Percentiles rank a stretch among this genome's conserved stretches.
Conservation (phyloP, 805 yeast species). For the Huiozyma sinensis region DNA sequence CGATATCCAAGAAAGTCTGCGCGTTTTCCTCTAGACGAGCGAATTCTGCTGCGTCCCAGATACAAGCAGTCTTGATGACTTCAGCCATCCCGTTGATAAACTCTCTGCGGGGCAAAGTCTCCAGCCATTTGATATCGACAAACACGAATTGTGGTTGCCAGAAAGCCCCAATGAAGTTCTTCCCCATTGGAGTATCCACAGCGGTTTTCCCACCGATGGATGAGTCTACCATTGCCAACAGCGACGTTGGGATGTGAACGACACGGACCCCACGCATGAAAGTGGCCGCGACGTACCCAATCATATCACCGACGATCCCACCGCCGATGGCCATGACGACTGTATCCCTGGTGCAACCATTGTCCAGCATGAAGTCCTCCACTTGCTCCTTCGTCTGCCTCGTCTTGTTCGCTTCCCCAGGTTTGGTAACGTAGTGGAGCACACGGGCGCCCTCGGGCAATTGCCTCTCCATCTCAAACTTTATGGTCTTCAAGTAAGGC, state of each 20-base stretch:
- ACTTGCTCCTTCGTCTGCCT: conserved; percentile 85
- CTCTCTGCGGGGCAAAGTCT: conserved; percentile 84
- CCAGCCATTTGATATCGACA: conserved; percentile 78
- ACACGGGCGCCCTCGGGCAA: conserved; percentile 52
- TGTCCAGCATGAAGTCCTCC: conserved; percentile 71
- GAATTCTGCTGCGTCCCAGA: conserved; percentile 89
- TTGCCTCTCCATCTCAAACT: conserved; percentile 31
- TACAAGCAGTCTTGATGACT: conserved; percentile 94
- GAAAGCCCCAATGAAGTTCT: conserved; percentile 92
- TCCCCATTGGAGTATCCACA: conserved; percentile 91
- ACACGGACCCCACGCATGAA: conserved; percentile 97
- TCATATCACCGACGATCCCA: conserved; percentile 98
- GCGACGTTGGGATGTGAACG: conserved; percentile 86
- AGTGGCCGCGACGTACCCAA: conserved; percentile 97
- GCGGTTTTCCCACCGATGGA: conserved; percentile 98
- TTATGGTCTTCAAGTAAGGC: conserved; percentile 45
- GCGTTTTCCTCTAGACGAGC: conserved; percentile 73
- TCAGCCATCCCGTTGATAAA: conserved; percentile 98
- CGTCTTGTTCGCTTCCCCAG: conserved; percentile 87
- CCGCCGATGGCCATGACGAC: conserved; percentile 93
- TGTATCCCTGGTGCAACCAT: conserved; percentile 94
- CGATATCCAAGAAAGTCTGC: conserved; percentile 54
- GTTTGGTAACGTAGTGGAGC: conserved; percentile 65
- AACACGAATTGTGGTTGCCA: conserved; percentile 91
- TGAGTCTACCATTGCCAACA: conserved; percentile 95